Evolutionary conservation across 2,329 filamentous ascomycete genomes (phyloP).

Genomic region (Chalaropsis thielavioides): DNA sequence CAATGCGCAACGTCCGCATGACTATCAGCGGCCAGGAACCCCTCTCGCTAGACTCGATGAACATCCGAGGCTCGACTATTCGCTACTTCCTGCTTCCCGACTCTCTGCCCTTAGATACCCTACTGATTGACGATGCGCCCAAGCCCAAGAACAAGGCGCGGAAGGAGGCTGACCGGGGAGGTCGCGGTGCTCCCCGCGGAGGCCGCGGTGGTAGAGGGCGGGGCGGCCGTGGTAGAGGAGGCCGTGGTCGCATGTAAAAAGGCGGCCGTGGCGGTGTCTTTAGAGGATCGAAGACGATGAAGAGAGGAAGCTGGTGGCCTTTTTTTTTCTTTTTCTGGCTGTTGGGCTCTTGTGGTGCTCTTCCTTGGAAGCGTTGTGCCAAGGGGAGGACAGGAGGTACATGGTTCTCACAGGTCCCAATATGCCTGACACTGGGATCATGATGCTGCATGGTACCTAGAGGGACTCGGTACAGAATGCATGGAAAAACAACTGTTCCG

Average conservation of each 20-base stretch:
- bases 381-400: neutral
- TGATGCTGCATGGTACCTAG: neutral
- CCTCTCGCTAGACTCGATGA: constrained; percentile 84
- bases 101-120: constrained; percentile 82
- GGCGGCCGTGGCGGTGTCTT: neutral
- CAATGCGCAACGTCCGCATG: constrained; percentile 93
- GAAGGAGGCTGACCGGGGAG: constrained; percentile 63
- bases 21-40: constrained; percentile 77
- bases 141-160: constrained; percentile 99
- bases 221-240: constrained; percentile 37
- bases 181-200: constrained; percentile 37
- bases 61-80: constrained; percentile 89
- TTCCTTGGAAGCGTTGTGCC: neutral
- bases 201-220: constrained; percentile 39
- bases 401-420: neutral
- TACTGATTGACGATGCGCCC: constrained; percentile 88
- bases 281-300: neutral
- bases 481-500: neutral
- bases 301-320: neutral
- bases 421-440: neutral
- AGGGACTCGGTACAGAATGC: neutral
- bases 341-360: neutral
- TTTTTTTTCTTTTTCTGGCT: neutral
- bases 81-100: constrained; percentile 95
- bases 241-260: constrained; percentile 25